Evolutionary conservation across 352 stramenopile species (phyloP), one percentile per base, ranked within the genome.

Genomic region (Phytophthora ohioensis): DNA sequence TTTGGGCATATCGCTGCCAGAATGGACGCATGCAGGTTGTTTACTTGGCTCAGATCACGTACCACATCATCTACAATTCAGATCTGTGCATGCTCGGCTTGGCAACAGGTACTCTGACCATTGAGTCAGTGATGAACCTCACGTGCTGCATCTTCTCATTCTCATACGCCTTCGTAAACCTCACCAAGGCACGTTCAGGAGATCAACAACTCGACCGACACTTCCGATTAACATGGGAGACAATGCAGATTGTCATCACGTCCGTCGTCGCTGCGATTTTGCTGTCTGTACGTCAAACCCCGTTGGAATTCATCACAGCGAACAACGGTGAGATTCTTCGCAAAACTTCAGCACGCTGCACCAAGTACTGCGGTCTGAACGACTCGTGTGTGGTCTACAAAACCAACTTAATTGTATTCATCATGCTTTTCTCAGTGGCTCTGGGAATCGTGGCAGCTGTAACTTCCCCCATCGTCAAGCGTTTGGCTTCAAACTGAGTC

Each of bases 311-410:
- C 64, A 69, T 78, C 13, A 71, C 41, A 6, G 54, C 57, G 5
- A 46, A 58, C 12, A 71, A 78, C n/a, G 70, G 64, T 6, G 55
- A 71, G n/a, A 67, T 78, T 38, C 65, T 78, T 5, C 70, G 64
- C 17, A 74, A 74, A 17, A 71, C 70, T 0, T 69, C 64, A 0
- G 45, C 53, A 34, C 38, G 46, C 3, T 65, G 70, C 45, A 59
- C 55, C 12, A 64, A 71, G 45, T 66, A 71, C 55, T 78, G 66
- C 45, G 56, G 68, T 0, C 60, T 78, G 15, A 78, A 66, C 31
- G 70, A 78, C 66, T 78, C 70, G 35, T 78, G 70, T 41, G 52
- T 78, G 41, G 65, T 78, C 13, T 78, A 64, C 59, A 71, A 72
- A 12, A 60, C 55, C 58, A 78, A 78, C 51, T 46, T 77, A 35